phyloP scores from a whole-genome alignment of 1,284 basidiomycete species.

The Meira miltonrushii region DNA sequence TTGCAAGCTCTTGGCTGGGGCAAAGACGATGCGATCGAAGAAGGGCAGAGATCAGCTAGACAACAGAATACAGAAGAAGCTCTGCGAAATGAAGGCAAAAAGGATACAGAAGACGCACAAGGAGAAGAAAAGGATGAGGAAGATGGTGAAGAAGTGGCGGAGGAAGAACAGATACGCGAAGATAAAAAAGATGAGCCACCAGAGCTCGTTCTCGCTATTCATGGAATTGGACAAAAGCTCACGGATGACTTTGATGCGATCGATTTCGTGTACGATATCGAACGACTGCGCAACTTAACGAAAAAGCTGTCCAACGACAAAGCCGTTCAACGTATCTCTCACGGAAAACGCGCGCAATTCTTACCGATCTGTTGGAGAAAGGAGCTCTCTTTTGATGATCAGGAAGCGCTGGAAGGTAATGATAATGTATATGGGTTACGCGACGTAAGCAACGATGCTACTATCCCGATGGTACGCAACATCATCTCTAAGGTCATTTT shows the following conservation, averaged over 20 bases:
- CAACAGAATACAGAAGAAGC: constrained; percentile 34
- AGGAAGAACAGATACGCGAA: constrained; percentile 17
- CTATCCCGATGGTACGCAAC: constrained; percentile 46
- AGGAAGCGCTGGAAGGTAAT: background rate
- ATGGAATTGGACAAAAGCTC: constrained; percentile 18
- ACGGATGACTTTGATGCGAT: constrained; percentile 18
- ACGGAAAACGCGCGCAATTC: constrained; percentile 18
- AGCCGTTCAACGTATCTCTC: constrained; percentile 10
- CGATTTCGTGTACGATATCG: constrained; percentile 22
- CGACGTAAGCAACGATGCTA: constrained; percentile 18
- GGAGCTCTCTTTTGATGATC: constrained; percentile 14
- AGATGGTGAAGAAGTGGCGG: constrained; percentile 6
- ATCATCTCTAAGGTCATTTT: constrained; percentile 46
- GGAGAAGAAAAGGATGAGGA: constrained; percentile 6
- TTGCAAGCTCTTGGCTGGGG: constrained; percentile 29
- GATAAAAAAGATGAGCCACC: constrained; percentile 38
- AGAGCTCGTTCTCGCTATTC: constrained; percentile 34
- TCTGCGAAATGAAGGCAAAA: constrained; percentile 20
- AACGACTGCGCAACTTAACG: constrained; percentile 13
- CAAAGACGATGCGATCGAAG: constrained; percentile 26
- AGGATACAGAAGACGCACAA: background rate
- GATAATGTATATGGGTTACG: constrained; percentile 17
- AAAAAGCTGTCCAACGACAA: constrained; percentile 6
- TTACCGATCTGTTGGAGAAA: constrained; percentile 20
- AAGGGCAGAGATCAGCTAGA: constrained; percentile 31